These are phyloP conservation scores for Aspergillus leporis DNA, from an alignment of 495 filamentous ascomycete genomes.

Conservation along the genomic window DNA sequence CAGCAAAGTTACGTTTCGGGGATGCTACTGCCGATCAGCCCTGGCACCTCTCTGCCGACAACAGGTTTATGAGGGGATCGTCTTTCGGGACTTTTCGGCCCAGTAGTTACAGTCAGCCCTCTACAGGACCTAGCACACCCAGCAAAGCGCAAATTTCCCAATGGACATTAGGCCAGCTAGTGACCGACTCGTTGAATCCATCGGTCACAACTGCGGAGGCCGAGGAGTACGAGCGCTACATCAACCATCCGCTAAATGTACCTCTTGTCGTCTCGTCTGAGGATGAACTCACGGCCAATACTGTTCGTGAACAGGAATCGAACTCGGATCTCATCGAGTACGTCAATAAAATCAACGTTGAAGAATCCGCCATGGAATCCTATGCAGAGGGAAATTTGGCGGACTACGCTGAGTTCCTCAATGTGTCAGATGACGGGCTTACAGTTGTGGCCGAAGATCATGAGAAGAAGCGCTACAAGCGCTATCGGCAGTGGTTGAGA, in stretches of 20 bases:
- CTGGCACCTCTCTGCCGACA: constrained; percentile 35
- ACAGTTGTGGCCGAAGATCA: constrained; percentile 85
- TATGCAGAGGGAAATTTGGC: constrained; percentile 67
- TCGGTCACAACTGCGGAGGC: constrained; percentile 70
- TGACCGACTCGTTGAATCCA: constrained; percentile 76
- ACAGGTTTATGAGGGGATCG: constrained; percentile 46
- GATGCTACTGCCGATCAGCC: constrained; percentile 16
- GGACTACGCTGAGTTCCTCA: constrained; percentile 74
- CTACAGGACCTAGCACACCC: constrained; percentile 25
- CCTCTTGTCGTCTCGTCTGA: constrained; percentile 84
- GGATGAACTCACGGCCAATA: constrained; percentile 46
- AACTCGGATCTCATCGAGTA: constrained; percentile 76
- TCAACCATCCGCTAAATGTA: constrained; percentile 85
- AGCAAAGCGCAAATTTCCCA: constrained; percentile 71
- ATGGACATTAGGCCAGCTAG: constrained; percentile 84
- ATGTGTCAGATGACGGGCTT: constrained; percentile 76
- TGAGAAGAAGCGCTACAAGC: constrained; percentile 90
- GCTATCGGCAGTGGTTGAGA: constrained; percentile 89
- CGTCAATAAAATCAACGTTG: constrained; percentile 53
- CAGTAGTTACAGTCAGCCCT: constrained; percentile 28
- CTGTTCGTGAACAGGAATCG: constrained; percentile 39
- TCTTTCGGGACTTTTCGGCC: constrained; percentile 22
- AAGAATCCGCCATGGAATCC: constrained; percentile 33
- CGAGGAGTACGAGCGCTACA: constrained; percentile 87
- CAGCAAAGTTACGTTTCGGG: constrained; percentile 11